Conservation (phyloP, 768 basidiomycete species). For the Termitomyces sp. region DNA sequence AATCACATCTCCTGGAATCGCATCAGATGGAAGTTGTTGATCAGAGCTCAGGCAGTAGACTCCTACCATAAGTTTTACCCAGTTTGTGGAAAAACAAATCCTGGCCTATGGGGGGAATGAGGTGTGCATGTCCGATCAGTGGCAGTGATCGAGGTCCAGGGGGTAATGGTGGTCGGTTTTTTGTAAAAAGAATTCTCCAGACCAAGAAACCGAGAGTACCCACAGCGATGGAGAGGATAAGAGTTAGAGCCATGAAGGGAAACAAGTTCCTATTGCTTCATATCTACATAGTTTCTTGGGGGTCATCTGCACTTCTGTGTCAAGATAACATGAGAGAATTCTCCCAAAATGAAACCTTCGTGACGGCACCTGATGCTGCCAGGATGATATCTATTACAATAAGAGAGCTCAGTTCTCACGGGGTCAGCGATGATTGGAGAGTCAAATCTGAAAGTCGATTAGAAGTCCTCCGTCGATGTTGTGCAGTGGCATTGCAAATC, state of each 20-base stretch:
- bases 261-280: background rate
- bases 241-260: background rate
- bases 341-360: too few relatives aligned
- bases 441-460: too few relatives aligned
- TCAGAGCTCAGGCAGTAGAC: background rate
- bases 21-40: background rate
- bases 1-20: too few relatives aligned
- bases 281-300: background rate
- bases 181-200: background rate
- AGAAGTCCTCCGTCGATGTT: too few relatives aligned
- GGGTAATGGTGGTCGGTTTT: background rate
- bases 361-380: too few relatives aligned
- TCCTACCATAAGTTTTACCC: constrained; percentile 21
- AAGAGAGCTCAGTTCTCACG: too few relatives aligned
- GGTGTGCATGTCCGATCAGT: constrained; percentile 28
- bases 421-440: too few relatives aligned
- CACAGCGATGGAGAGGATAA: background rate
- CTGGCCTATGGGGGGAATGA: constrained; percentile 22
- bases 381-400: too few relatives aligned
- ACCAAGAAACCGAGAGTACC: background rate
- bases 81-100: background rate
- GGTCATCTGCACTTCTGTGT: background rate
- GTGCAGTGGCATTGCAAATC: too few relatives aligned
- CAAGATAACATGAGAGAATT: background rate
- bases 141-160: constrained; percentile 19